These are phyloP conservation scores for Echinochloa phyllopogon DNA, from an alignment of 176 grass and related monocot species.

Conservation along the genomic window DNA sequence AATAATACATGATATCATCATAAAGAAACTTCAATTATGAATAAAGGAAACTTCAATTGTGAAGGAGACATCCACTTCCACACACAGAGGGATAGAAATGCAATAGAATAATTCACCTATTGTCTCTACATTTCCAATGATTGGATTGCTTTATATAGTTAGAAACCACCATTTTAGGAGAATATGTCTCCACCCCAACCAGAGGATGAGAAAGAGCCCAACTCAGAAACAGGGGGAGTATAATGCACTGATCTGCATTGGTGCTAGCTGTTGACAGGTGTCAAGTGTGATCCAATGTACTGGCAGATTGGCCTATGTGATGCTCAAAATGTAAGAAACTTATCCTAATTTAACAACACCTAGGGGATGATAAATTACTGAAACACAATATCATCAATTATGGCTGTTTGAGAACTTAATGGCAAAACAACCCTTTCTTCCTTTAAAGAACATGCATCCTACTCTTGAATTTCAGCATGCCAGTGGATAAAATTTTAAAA, in stretches of 20 bases:
- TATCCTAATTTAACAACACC: constrained; percentile 13
- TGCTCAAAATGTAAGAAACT: background rate
- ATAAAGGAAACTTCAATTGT: background rate
- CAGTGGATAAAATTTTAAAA: constrained; percentile 23
- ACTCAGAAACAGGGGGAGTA: background rate
- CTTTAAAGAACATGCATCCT: constrained; percentile 26
- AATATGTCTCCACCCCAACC: background rate
- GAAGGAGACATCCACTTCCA: background rate
- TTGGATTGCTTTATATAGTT: constrained; percentile 9
- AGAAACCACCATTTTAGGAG: background rate
- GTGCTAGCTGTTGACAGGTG: background rate
- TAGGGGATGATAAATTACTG: background rate
- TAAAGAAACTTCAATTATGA: background rate
- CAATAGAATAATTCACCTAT: constrained; percentile 3
- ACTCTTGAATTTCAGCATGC: constrained; percentile 23
- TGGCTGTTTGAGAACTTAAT: background rate
- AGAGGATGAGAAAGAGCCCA: background rate
- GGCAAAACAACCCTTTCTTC: constrained; percentile 1
- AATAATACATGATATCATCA: background rate
- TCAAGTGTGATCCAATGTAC: background rate
- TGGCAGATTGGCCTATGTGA: constrained; percentile 14
- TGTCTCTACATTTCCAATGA: constrained; percentile 17
- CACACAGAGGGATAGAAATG: background rate
- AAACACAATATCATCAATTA: background rate
- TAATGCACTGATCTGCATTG: constrained; percentile 8